phyloP scores from a whole-genome alignment of 176 grass and related monocot species.

The Hordeum vulgare region MorexV3_pseudomolecules_assembly NC_058519.1:289336481-289336980 shows the following conservation, averaged over 20 bases:
- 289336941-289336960: constrained; percentile 11
- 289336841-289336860: constrained; percentile 98
- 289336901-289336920: constrained; percentile 67
- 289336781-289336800: constrained; percentile 12
- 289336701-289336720: not conserved
- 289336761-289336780: not conserved
- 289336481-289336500: too few species aligned
- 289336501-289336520: too few species aligned
- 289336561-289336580: too few species aligned
- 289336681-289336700: not conserved
- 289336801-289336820: constrained; percentile 95
- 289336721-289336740: not conserved
- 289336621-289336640: too few species aligned
- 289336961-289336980: not conserved
- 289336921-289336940: constrained; percentile 80
- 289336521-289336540: too few species aligned
- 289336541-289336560: too few species aligned
- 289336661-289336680: not conserved
- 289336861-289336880: constrained; percentile 77
- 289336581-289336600: too few species aligned
- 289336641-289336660: too few species aligned
- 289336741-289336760: not conserved
- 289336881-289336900: constrained; percentile 73
- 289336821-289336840: constrained; percentile 82
- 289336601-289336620: too few species aligned